Percentiles rank a stretch among this genome's conserved stretches.
These are phyloP conservation scores for Paxillus ammoniavirescens DNA, from an alignment of 768 basidiomycete species.

Conservation along the genomic window DNA sequence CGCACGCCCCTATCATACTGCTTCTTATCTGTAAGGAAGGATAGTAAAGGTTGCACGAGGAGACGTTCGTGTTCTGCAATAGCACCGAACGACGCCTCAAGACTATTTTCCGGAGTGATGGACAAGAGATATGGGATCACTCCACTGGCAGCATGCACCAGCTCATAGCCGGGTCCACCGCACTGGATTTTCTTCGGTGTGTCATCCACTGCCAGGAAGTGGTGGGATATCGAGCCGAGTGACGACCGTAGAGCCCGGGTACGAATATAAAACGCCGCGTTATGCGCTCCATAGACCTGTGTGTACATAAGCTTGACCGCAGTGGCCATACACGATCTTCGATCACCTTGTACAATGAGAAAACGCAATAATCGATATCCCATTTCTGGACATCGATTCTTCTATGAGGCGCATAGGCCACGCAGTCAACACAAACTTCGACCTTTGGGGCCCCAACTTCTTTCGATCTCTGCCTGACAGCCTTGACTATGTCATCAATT, in stretches of 20 bases:
- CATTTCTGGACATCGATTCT: conserved; percentile 69
- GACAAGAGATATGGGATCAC: conserved; percentile 63
- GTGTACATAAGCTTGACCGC: not conserved
- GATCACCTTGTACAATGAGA: conserved; percentile 74
- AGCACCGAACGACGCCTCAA: conserved; percentile 52
- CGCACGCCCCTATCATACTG: conserved; percentile 59
- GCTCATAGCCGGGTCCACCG: conserved; percentile 75
- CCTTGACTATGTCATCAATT: conserved; percentile 53
- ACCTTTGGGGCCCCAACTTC: conserved; percentile 56
- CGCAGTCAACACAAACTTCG: conserved; percentile 73
- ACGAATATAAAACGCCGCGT: conserved; percentile 64
- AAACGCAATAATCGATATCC: conserved; percentile 74
- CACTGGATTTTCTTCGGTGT: conserved; percentile 64
- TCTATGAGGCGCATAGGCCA: conserved; percentile 76
- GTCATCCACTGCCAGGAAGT: conserved; percentile 55
- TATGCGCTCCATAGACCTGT: conserved; percentile 75
- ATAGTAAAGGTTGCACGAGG: conserved; percentile 53
- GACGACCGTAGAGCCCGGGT: conserved; percentile 46
- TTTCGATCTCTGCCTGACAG: conserved; percentile 49
- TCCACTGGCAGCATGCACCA: conserved; percentile 57
- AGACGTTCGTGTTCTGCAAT: conserved; percentile 62
- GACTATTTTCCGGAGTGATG: conserved; percentile 47
- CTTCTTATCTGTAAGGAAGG: conserved; percentile 48
- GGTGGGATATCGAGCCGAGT: conserved; percentile 60
- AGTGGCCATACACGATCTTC: not conserved